Conservation (phyloP, 192 early-diverging fungal species). For the Diversispora eburnea region DNA sequence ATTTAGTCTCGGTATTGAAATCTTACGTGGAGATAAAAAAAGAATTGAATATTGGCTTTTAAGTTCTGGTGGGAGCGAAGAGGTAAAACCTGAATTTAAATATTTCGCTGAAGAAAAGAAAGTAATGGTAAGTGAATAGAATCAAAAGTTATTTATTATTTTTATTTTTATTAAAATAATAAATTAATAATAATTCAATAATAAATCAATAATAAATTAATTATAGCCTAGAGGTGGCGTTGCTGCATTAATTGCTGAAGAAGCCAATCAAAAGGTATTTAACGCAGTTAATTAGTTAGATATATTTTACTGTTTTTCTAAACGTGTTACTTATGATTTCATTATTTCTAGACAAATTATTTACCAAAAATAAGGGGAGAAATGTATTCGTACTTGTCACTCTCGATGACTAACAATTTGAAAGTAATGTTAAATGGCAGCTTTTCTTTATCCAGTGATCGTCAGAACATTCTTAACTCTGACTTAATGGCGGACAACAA, state of each 20-base stretch:
- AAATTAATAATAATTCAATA: background rate
- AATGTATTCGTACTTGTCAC: slow-evolving; percentile 35
- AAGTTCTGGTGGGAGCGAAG: background rate
- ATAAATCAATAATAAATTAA: background rate
- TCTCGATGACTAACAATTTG: slow-evolving; percentile 30
- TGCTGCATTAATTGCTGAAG: background rate
- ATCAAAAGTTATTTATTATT: background rate
- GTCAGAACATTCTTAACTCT: slow-evolving; percentile 22
- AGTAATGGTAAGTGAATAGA: background rate
- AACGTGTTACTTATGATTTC: background rate
- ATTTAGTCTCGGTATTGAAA: background rate
- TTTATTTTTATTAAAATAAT: background rate
- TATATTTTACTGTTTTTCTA: background rate
- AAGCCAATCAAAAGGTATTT: background rate
- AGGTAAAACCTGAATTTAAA: background rate
- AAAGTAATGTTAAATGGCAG: slow-evolving; percentile 39
- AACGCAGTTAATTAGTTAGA: background rate
- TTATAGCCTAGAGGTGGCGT: slow-evolving; percentile 1
- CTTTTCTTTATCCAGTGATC: slow-evolving; percentile 35
- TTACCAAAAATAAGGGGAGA: slow-evolving; percentile 17
- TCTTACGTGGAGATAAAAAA: background rate
- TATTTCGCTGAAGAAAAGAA: background rate
- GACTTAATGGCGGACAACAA: background rate
- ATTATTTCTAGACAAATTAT: background rate
- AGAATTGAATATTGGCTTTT: background rate